Conservation (phyloP, 2,329 filamentous ascomycete genomes). For the Diaporthe longicolla region DNA sequence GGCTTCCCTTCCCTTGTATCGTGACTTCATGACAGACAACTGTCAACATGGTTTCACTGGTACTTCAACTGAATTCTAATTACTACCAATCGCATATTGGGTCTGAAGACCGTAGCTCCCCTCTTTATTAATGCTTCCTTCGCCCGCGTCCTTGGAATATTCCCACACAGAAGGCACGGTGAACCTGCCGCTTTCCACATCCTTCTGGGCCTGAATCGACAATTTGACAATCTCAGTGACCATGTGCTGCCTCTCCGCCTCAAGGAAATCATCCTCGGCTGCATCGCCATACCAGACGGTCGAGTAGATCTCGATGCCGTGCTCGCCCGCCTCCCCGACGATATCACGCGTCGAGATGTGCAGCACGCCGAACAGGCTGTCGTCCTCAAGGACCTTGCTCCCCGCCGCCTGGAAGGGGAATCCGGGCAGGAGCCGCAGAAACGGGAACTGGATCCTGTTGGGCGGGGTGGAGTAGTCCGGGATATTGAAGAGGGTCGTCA, state of each 20-base stretch:
- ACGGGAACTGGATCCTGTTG: constrained; percentile 49
- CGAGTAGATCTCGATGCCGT: constrained; percentile 44
- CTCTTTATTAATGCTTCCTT: background rate
- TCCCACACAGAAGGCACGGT: constrained; percentile 6
- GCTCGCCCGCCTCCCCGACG: constrained; percentile 13
- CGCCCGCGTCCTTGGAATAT: background rate
- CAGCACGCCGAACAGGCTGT: constrained; percentile 45
- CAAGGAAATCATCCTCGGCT: constrained; percentile 45
- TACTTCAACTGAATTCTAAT: background rate
- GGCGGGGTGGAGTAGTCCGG: constrained; percentile 49
- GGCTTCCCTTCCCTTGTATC: background rate
- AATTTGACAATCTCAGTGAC: constrained; percentile 47
- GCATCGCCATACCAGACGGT: constrained; percentile 46
- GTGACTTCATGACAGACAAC: background rate
- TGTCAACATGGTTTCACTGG: background rate
- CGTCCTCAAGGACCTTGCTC: constrained; percentile 45
- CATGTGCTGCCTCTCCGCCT: constrained; percentile 47
- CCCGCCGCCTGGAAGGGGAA: constrained; percentile 49
- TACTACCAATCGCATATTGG: background rate
- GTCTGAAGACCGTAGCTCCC: background rate
- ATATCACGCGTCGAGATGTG: constrained; percentile 46
- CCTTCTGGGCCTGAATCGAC: constrained; percentile 42
- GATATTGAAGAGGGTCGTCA: constrained; percentile 55
- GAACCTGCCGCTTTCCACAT: constrained; percentile 45
- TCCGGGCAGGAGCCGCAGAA: constrained; percentile 46